Evolutionary conservation across 2,329 filamentous ascomycete species (phyloP).

Genomic region (Mycogone perniciosa): DNA sequence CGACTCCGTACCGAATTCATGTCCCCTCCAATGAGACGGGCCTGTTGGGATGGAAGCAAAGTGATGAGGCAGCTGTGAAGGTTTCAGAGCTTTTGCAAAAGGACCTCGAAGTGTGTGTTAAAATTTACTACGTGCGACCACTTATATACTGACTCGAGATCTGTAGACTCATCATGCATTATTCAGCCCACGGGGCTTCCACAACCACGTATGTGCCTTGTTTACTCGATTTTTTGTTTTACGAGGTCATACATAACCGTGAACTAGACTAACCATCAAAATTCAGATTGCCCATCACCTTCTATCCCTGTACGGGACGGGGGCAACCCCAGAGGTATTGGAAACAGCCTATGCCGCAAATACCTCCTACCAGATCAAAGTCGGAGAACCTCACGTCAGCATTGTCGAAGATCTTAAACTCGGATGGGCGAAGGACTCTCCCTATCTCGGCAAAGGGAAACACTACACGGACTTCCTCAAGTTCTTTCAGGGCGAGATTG

Average conservation of each 20-base stretch:
- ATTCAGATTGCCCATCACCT: constrained; percentile 63
- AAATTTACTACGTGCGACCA: neutral
- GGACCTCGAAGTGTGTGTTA: constrained; percentile 54
- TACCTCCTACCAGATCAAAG: constrained; percentile 57
- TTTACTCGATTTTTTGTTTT: neutral
- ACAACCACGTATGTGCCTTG: constrained; percentile 61
- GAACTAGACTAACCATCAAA: constrained; percentile 9
- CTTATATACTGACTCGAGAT: too few species aligned
- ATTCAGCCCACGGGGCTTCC: constrained; percentile 69
- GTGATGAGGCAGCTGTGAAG: constrained; percentile 53
- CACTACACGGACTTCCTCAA: constrained; percentile 67
- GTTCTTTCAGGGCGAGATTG: constrained; percentile 72
- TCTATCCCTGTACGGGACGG: constrained; percentile 69
- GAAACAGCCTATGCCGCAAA: constrained; percentile 60
- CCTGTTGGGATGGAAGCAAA: constrained; percentile 41
- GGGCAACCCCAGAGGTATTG: constrained; percentile 55
- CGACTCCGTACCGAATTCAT: constrained; percentile 42
- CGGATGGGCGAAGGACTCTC: constrained; percentile 47
- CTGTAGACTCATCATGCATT: constrained; percentile 60
- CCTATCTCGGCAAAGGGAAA: constrained; percentile 54
- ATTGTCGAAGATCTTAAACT: constrained; percentile 48
- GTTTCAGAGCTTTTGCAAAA: constrained; percentile 65
- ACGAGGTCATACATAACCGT: constrained; percentile 2
- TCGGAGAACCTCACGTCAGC: constrained; percentile 38
- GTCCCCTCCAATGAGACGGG: constrained; percentile 45